Base-by-base conservation (phyloP, 2,329 filamentous ascomycete species). In the Monosporascus ibericus region DNA sequence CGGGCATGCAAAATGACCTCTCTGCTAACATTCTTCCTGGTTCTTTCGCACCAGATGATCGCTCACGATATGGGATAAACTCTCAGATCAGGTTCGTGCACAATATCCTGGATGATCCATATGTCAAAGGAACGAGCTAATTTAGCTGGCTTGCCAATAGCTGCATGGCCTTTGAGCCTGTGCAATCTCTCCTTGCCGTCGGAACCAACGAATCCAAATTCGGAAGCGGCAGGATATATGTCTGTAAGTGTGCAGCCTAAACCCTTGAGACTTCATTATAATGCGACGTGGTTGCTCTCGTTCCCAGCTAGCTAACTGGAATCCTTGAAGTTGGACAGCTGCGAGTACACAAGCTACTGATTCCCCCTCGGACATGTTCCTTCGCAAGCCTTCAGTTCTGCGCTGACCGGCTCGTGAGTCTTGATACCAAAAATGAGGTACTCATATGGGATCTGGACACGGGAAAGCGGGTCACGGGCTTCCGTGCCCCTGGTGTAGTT, bases 161-260 rank as follows among this genome's bases (percentile, higher is more conserved):
- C 63, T 88, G 87, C 58, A 75, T 97, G 58, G 88, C 91, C 55
- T 97, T 95, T 74, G 92, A 97, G 60, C 92, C 94, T 1, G 80
- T 96, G 14, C 94, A 99, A 68, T 96, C 92, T 27, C 84, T 99
- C 52, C 79, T 99, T 49, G 94, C 94, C 42, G 83, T 97, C 57
- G 94, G 91, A 54, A 99, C 94, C 42, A 88, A 85, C 67, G 88
- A 95, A 71, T 90, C 87, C 59, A 85, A 88, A 64, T 95, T 89
- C 65, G 91, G 91, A 54, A 82, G 84, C 36, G 92, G 92, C 24
- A 86, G 92, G 67, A 88, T 99, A 67, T 95, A 95, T 70, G 75
- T 99, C 61, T 86, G 42, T 46, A 46, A 14, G 42, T 46, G 24
- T 4, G 14, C 17, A 18, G 40, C 39, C 44, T 15, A 6, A 87